Base-by-base conservation (phyloP, 441 rosid genomes). In the Erodium chrysanthum region DNA sequence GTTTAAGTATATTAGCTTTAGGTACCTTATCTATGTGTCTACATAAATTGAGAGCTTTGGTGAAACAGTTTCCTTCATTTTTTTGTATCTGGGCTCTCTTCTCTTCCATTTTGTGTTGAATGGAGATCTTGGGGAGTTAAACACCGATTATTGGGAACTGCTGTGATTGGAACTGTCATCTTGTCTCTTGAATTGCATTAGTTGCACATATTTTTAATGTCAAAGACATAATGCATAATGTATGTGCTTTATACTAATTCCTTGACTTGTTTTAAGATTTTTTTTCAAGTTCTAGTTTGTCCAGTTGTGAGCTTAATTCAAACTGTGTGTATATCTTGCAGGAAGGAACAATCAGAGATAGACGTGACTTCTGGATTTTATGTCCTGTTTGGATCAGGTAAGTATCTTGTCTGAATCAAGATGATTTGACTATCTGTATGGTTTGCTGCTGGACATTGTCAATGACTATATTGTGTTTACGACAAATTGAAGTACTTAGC, bases 341-440 rank as follows among this genome's bases (percentile, higher is more conserved):
- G 97, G 98, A 80, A 89, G 80, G 95, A 93, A 70, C 88, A 89
- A 70, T 93, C 97, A 62, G 97, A 93, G 76, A 89, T 91, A 74
- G 97, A 93, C 66, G 97, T 91, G 35, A 69, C 85, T 71, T 82
- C 96, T 54, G 97, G 98, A 74, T 93, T 91, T 75, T 93, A 89
- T 31, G 83, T 93, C 74, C 78, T 93, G 79, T 93, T 93, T 22
- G 97, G 97, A 65, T 89, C 98, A 78, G 95, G 93, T 91, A 85
- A 69, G 65, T 20, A 3, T 37, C 35, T 40, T 5, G 25, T 54
- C 61, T 21, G 25, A 20, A 20, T 20, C 61, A 54, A 54, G 40
- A 35, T 27, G 8, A 14, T 48, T 48, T 2, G 6, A 48, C 5
- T n/a, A 3, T 15, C 15, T 50, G 1, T 27, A 27, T 27, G 1